Base-by-base conservation (phyloP, 805 yeast genomes). In the Starmerella tilneyi region DNA sequence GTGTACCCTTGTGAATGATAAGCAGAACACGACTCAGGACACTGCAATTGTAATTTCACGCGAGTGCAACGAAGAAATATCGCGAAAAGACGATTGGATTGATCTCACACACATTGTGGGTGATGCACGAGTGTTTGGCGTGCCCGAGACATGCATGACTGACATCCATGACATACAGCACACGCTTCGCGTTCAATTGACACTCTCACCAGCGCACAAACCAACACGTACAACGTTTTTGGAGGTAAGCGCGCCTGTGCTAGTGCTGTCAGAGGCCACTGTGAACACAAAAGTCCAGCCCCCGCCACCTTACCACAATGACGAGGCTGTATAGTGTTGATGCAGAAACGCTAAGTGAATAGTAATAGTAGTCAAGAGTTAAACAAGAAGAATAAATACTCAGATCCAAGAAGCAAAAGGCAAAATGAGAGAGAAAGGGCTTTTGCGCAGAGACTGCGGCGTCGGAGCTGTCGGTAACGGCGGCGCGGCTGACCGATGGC, bases 61-160 rank as follows among this genome's bases (percentile, higher is more conserved):
- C 4, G n/a, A 34, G 13, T 38, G 32, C 32, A 16, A 37, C 2
- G 39, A 37, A 15, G 15, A 16, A 4, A 12, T 43, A 2, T 20
- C 15, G 12, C 31, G 17, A 3, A 34, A 24, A 16, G 15, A 5
- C 8, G 45, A 33, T 2, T 46, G 50, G 50, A 5, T 17, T 6
- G 50, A 46, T 19, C n/a, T 46, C 9, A 19, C 50, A 12, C 36
- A 37, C 9, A 3, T 26, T n/a, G 16, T 46, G 3, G 15, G 31
- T 6, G 28, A 16, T 13, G 41, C 47, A 9, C 28, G 44, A 5
- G 40, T 46, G 15, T 43, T 28, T 24, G 50, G 47, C 9, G 37
- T 46, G 12, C 46, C 44, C 1, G 50, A 46, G 33, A 41, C 50
- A 8, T 43, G 38, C 22, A 29, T 13, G 7, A 46, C 47, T 9